Base-by-base conservation (phyloP, 2,329 filamentous ascomycete species). In the Fusarium goolgardi region DNA sequence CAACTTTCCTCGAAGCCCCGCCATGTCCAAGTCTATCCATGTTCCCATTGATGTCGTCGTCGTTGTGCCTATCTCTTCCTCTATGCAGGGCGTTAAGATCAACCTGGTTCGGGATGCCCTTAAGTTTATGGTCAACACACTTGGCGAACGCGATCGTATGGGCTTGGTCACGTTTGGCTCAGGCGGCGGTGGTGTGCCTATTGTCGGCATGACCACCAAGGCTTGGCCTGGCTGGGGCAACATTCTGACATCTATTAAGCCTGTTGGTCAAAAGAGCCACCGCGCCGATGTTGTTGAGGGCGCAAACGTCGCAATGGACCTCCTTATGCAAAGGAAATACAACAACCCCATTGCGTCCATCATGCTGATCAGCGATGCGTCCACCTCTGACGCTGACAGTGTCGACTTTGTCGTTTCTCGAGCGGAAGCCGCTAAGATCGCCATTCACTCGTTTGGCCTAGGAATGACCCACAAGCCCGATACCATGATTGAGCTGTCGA, bases 31-130 rank as follows among this genome's bases (percentile, higher is more conserved):
- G 21, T 86, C 90, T 8, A 78, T 95, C 47, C 96, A 99, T 76
- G 93, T 98, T 18, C 95, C 96, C 3, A 88, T 98, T 55, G 96
- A 99, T 75, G 90, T 99, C 31, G 95, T 99, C 0, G 93, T 98
- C 1, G 96, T 99, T 23, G 94, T 99, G 34, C 96, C 96, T 0
- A 94, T 99, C 8, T 98, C 96, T 0, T 97, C 95, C 1, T 98
- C 96, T 0, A 99, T 98, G 95, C 96, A 98, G 79, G 96, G 96
- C n/a, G 88, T 99, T 63, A 99, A 99, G 82, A 97, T 98, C 76
- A 97, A 95, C 65, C 85, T 99, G 2, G 88, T 99, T 16, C 90
- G 94, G 41, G 96, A 99, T 78, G 91, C 95, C 0, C 85, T 99
- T 35, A 93, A 92, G 61, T 99, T 98, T 78, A 90, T 99, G 78